Evolutionary conservation across 2,329 filamentous ascomycete genomes (phyloP).

Genomic region (Diaporthe sp.): DNA sequence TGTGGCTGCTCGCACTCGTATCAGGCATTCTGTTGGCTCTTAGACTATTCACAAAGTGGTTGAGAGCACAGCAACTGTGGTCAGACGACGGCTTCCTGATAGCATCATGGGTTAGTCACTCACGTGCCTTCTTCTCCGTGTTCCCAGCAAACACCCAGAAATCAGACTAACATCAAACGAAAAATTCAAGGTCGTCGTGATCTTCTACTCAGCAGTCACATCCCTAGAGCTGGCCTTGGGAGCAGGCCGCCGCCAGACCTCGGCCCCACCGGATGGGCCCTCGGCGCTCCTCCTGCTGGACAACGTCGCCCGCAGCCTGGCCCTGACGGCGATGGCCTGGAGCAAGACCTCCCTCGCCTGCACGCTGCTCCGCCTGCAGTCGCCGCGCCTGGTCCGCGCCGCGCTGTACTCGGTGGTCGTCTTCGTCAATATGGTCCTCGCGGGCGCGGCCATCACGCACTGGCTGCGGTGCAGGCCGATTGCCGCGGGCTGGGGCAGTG

Average conservation of each 20-base stretch:
- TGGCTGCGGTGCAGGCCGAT: constrained; percentile 35
- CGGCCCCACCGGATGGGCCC: neutral
- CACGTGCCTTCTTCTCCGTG: no score
- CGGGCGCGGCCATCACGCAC: constrained; percentile 25
- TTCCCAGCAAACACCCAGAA: neutral
- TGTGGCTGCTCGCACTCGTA: constrained; percentile 20
- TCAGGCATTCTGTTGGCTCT: constrained; percentile 31
- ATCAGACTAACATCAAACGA: neutral
- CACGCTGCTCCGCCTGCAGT: constrained; percentile 24
- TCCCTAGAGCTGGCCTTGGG: constrained; percentile 35
- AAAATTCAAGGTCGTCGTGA: constrained; percentile 16
- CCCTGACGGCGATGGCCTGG: constrained; percentile 28
- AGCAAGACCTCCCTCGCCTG: constrained; percentile 28
- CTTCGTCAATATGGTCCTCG: constrained; percentile 13
- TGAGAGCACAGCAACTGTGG: constrained; percentile 7
- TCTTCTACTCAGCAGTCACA: constrained; percentile 29
- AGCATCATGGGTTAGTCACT: constrained; percentile 32
- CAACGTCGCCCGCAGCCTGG: constrained; percentile 30
- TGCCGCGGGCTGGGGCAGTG: neutral
- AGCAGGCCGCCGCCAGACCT: neutral
- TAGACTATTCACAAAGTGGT: constrained; percentile 30
- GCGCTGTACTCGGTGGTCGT: constrained; percentile 9
- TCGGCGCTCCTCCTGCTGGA: constrained; percentile 31
- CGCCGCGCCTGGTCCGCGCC: neutral
- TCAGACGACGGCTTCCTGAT: constrained; percentile 31